These are phyloP conservation scores for Porogramme epimiltina DNA, from an alignment of 1,284 basidiomycete genomes.

Conservation along the genomic window DNA sequence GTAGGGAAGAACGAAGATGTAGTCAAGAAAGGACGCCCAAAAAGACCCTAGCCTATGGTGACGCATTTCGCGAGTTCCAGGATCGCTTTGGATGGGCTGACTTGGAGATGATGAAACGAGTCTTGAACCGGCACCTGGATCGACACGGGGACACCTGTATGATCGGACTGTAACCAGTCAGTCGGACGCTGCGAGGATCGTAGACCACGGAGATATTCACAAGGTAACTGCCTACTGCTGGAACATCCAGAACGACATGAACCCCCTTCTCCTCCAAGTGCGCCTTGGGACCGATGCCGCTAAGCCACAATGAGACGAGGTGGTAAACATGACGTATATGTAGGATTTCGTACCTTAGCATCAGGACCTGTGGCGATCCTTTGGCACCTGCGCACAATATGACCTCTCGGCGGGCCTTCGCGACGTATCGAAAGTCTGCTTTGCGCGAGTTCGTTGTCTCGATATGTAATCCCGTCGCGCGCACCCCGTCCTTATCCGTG, in stretches of 20 bases:
- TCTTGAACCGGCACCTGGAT: constrained; percentile 32
- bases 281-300: constrained; percentile 32
- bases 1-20: constrained; percentile 30
- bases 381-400: constrained; percentile 36
- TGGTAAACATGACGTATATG: too few species aligned
- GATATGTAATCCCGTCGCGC: constrained; percentile 16
- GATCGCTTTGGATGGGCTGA: constrained; percentile 22
- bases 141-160: constrained; percentile 30
- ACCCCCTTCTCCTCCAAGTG: constrained; percentile 33
- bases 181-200: neutral
- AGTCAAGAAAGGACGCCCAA: constrained; percentile 32
- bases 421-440: constrained; percentile 9
- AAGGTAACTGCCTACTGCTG: constrained; percentile 32
- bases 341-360: constrained; percentile 31
- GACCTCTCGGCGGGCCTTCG: constrained; percentile 31
- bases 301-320: neutral
- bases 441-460: constrained; percentile 6
- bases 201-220: neutral
- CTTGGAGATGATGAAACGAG: constrained; percentile 23
- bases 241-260: constrained; percentile 32
- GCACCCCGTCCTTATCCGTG: constrained; percentile 1
- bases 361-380: constrained; percentile 34
- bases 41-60: constrained; percentile 30
- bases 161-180: constrained; percentile 33
- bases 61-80: constrained; percentile 33